Percentiles rank a stretch among this genome's conserved stretches.
Evolutionary conservation across 192 early-diverging fungal genomes (phyloP).

Genomic region (Umbelopsis vinacea): DNA sequence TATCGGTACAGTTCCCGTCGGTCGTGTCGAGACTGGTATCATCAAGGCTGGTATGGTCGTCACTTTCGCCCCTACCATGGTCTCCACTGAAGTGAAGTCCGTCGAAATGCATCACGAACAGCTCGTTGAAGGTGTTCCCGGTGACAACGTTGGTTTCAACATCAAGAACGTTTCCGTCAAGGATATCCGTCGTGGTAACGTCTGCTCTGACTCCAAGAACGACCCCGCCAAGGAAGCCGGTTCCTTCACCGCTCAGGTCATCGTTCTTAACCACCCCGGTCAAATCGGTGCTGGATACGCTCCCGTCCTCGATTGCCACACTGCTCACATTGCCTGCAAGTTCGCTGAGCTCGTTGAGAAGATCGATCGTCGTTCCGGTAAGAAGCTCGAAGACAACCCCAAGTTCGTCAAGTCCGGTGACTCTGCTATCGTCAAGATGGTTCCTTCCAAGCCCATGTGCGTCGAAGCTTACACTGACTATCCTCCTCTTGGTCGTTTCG

Average conservation of each 20-base stretch:
- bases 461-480: conserved; percentile 93
- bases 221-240: too few relatives aligned
- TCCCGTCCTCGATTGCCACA: conserved; percentile 95
- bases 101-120: too few relatives aligned
- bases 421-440: conserved; percentile 93
- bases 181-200: too few relatives aligned
- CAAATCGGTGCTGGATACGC: conserved; percentile 94
- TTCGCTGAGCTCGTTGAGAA: conserved; percentile 91
- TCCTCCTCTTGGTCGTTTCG: conserved; percentile 95
- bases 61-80: too few relatives aligned
- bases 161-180: too few relatives aligned
- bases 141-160: too few relatives aligned
- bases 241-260: too few relatives aligned
- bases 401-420: conserved; percentile 97
- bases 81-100: too few relatives aligned
- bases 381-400: conserved; percentile 90
- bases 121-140: too few relatives aligned
- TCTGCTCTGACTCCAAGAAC: too few relatives aligned
- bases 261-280: conserved; percentile 96
- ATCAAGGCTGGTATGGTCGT: too few relatives aligned
- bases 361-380: conserved; percentile 95
- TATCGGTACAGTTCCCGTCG: conserved; percentile 96
- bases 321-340: conserved; percentile 97
- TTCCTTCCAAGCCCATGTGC: conserved; percentile 96
- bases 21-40: too few relatives aligned